Evolutionary conservation across 2,329 filamentous ascomycete species (phyloP), one percentile per base, ranked within the genome.

Genomic region (Cylindrodendrum hubeiense): DNA sequence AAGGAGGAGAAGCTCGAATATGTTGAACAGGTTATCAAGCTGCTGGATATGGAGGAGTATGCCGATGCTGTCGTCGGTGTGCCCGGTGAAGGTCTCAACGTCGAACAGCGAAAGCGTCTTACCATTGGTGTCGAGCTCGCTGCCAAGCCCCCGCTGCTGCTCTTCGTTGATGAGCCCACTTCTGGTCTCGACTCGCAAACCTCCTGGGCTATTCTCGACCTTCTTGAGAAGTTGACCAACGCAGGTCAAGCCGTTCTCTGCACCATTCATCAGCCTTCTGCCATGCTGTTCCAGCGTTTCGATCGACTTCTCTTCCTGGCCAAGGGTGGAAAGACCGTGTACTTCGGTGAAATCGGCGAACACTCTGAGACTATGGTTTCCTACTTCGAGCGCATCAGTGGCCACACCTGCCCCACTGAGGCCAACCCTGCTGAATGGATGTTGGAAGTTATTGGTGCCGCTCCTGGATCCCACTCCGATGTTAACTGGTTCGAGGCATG

Each of bases 111-210:
- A 54, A 91, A 91, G 79, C 92, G 94, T 74, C 86, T 98, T 7
- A 98, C 95, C 0, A 97, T 98, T 68, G 95, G 94, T 80, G 95
- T 98, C n/a, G 95, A 98, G 78, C 87, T 98, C 24, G 95, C 94
- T 44, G 95, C 95, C 7, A 97, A 96, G 82, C 95, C 95, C 6
- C 90, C 93, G 43, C 85, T 98, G 56, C 86, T 98, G 66, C 89
- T 98, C 50, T 98, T 98, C 83, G 89, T 98, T 41, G 95, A 98
- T 74, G 95, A 98, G 80, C 95, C 95, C 15, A 98, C 95, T 4
- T 97, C 94, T 28, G 95, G 95, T 84, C 89, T 98, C 21, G 95
- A 98, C 80, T 93, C 90, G 75, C 94, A 97, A 79, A 97, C 95
- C 1, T 95, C 94, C 1, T 98, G 94, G 93, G 93, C 93, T 68